Evolutionary conservation across 1,139 yeast species (phyloP), one percentile per base, ranked within the genome.

Genomic region (Martiniozyma asiatica): DNA sequence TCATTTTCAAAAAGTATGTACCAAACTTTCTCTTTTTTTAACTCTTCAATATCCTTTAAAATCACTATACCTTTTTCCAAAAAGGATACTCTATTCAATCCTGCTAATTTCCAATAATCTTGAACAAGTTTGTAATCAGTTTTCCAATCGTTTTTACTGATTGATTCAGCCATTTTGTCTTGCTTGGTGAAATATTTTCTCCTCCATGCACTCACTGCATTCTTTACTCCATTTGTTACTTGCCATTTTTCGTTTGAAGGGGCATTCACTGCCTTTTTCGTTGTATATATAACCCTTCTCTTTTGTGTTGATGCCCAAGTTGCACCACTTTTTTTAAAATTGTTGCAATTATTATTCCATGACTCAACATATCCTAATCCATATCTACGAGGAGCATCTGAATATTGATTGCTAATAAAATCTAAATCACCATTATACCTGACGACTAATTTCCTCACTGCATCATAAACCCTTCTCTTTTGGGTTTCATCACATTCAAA

Each of bases 351-450:
- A 6, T 6, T 17, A 17, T 8, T 8, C 18, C 18, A 38, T 4
- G 37, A 25, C 22, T 38, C 39, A 20, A 33, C 30, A 34, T 23
- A 36, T 2, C 39, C 23, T 9, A 33, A 13, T 7, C 40, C 42
- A 24, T 30, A 36, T 12, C 38, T 25, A n/a, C 39, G 24, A 5
- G 37, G 39, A 12, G 35, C 30, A 9, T 33, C 24, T 3, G 25
- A 10, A 24, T 35, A 36, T 5, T 25, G 18, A n/a, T 18, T 17
- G 27, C 31, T 37, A 17, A 36, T 26, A 5, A 23, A 20, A 7
- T 31, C 32, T 19, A 35, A 25, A 30, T 35, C 35, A 6, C 33
- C 36, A 11, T 27, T 29, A 20, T 33, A 25, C 7, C 34, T 16
- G 10, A 33, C 34, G 19, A 33, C 26, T 9, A 30, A 26, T 16